phyloP scores from a whole-genome alignment of 2,329 filamentous ascomycete species.

The Phaeosphaeriaceae sp. region DNA sequence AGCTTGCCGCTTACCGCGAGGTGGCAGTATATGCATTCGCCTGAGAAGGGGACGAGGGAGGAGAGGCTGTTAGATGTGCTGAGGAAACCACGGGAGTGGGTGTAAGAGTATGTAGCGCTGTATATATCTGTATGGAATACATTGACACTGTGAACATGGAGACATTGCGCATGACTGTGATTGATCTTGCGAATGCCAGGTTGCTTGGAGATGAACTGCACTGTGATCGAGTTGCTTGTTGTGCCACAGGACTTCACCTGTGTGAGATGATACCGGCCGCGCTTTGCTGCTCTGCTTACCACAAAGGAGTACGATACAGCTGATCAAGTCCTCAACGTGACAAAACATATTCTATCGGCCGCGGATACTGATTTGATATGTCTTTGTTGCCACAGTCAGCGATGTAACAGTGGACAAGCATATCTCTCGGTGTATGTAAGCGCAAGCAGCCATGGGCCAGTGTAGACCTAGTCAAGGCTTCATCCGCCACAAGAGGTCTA shows the following conservation, averaged over 20 bases:
- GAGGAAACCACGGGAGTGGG: constrained; percentile 68
- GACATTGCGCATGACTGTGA: background rate
- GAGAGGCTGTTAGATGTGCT: constrained; percentile 78
- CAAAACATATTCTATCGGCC: constrained; percentile 1
- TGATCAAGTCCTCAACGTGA: background rate
- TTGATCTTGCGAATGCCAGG: no score
- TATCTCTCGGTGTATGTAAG: background rate
- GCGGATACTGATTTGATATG: constrained; percentile 1
- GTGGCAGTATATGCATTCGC: constrained; percentile 96
- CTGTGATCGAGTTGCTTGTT: background rate
- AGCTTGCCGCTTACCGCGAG: constrained; percentile 89
- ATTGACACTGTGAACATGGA: background rate
- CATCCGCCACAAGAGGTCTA: no score
- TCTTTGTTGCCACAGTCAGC: background rate
- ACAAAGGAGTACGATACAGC: background rate
- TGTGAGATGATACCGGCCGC: constrained; percentile 7
- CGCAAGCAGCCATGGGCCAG: background rate
- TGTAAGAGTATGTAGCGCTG: constrained; percentile 18
- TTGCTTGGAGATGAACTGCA: background rate
- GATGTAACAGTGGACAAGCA: background rate
- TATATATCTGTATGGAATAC: background rate
- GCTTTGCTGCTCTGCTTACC: background rate
- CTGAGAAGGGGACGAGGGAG: constrained; percentile 77
- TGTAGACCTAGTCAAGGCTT: background rate
- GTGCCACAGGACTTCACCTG: background rate